Base-by-base conservation (phyloP, 2,329 filamentous ascomycete genomes). In the Juglanconis sp. region DNA sequence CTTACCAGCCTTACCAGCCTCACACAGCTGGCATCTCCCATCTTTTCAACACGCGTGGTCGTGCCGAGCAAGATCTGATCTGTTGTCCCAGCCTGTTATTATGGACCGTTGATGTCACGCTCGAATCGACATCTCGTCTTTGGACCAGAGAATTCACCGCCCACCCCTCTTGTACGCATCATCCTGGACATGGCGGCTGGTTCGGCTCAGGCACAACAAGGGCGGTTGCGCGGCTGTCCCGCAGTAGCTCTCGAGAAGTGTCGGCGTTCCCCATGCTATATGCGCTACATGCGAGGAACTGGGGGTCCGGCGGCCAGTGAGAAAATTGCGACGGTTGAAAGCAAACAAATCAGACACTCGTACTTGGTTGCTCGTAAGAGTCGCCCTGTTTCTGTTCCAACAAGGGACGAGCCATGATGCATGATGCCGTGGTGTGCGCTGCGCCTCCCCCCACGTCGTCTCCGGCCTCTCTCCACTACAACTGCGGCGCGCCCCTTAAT, bases 391-490 rank as follows among this genome's bases (percentile, higher is more conserved):
- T 36, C 46, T 15, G 60, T 56, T 62, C 60, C 56, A 59, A 50
- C 56, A 56, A 54, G 53, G 40, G 54, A 56, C 42, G 40, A 56
- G 54, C 47, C 58, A 50, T 60, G 47, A 60, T 52, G 53, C 58
- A 50, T 60, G 47, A 60, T 52, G 58, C 17, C 44, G 42, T 57
- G 54, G 48, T 44, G 53, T 32, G 36, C 46, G 54, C 59, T 61
- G 59, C 59, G 59, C 48, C 56, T 53, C 49, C 38, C 44, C 49
- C 56, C 32, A n/a, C 38, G 49, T 53, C 56, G 15, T 35, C 17
- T 38, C 56, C 15, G 56, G 40, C n/a, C 60, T 56, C 53, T 50
- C 53, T 50, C 57, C 60, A 56, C 60, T 50, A 42, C 52, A 40
- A 53, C 42, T 48, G 53, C 42, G 53, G 53, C 17, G 47, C 53